Conservation (phyloP, 2,329 filamentous ascomycete genomes). For the Fusarium neocosmosporiellum region DNA sequence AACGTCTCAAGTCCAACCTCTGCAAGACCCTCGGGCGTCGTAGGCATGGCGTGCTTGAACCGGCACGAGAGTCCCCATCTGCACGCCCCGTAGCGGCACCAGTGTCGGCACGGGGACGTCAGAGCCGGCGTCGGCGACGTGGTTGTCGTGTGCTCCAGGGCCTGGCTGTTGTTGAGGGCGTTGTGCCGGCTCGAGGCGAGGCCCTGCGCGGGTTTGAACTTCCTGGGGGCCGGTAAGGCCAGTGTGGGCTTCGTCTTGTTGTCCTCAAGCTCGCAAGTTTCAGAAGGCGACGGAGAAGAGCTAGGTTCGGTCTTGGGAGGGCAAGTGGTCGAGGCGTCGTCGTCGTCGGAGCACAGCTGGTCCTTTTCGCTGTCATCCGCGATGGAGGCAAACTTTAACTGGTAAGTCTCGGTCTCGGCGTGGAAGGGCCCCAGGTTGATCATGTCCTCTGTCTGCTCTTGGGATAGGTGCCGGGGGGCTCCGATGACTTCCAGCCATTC, state of each 20-base stretch:
- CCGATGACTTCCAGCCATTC: slow-evolving; percentile 56
- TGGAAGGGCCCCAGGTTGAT: slow-evolving; percentile 51
- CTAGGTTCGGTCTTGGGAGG: background rate
- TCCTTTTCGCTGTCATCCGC: background rate
- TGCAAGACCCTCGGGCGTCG: slow-evolving; percentile 51
- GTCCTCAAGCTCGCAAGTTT: background rate
- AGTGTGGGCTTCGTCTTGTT: background rate
- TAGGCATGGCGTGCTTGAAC: slow-evolving; percentile 61
- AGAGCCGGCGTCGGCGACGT: background rate
- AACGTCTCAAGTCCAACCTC: slow-evolving; percentile 55
- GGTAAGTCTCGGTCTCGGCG: slow-evolving; percentile 31
- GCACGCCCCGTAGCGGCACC: slow-evolving; percentile 61
- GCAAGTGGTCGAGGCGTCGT: background rate
- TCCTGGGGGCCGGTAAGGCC: background rate
- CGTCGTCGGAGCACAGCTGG: background rate
- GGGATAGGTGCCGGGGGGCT: slow-evolving; percentile 55
- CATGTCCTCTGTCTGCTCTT: slow-evolving; percentile 53
- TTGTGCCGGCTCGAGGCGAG: slow-evolving; percentile 34
- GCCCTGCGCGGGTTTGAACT: slow-evolving; percentile 15
- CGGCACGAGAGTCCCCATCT: slow-evolving; percentile 57
- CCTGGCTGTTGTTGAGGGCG: slow-evolving; percentile 7
- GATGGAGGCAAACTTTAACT: slow-evolving; percentile 25
- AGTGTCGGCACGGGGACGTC: slow-evolving; percentile 53
- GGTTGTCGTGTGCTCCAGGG: background rate
- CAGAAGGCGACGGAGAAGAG: background rate